Evolutionary conservation across 2,329 filamentous ascomycete species (phyloP).

Genomic region (Raffaelea arxii): DNA sequence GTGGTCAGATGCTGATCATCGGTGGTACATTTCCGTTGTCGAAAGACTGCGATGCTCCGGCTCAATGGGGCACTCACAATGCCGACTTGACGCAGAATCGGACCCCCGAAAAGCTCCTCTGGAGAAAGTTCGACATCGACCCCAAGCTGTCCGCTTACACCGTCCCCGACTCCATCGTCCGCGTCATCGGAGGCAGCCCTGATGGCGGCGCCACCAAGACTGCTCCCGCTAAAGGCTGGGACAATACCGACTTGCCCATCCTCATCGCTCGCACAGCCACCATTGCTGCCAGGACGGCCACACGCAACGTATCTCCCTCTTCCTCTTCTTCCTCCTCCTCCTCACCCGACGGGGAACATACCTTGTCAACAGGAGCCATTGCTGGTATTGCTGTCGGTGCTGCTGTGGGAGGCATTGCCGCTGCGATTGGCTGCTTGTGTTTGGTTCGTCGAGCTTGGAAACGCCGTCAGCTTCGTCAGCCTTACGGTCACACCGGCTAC

Average conservation of each 20-base stretch:
- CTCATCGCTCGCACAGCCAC: conserved; percentile 43
- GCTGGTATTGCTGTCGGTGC: conserved; percentile 33
- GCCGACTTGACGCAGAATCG: conserved; percentile 43
- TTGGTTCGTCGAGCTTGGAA: conserved; percentile 4
- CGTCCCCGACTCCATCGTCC: conserved; percentile 42
- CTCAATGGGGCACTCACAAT: conserved; percentile 46
- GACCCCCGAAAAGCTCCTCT: conserved; percentile 33
- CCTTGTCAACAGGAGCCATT: conserved; percentile 29
- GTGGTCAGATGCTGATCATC: conserved; percentile 53
- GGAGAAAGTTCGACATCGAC: conserved; percentile 40
- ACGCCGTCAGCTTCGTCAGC: neutral
- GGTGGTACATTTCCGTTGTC: conserved; percentile 46
- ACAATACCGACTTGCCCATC: conserved; percentile 37
- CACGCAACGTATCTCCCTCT: conserved; percentile 25
- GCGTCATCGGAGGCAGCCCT: conserved; percentile 39
- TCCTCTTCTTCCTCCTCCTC: conserved; percentile 10
- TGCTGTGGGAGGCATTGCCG: conserved; percentile 18
- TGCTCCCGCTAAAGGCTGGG: conserved; percentile 38
- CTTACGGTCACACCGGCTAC: no score
- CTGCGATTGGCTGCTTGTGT: conserved; percentile 12
- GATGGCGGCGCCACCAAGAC: conserved; percentile 44
- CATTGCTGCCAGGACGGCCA: conserved; percentile 37
- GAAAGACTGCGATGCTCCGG: conserved; percentile 40
- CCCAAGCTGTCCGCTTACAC: conserved; percentile 34
- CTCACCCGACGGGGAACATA: conserved; percentile 4